Conservation (phyloP, 2,329 filamentous ascomycete species). For the Diaporthe citri region DNA sequence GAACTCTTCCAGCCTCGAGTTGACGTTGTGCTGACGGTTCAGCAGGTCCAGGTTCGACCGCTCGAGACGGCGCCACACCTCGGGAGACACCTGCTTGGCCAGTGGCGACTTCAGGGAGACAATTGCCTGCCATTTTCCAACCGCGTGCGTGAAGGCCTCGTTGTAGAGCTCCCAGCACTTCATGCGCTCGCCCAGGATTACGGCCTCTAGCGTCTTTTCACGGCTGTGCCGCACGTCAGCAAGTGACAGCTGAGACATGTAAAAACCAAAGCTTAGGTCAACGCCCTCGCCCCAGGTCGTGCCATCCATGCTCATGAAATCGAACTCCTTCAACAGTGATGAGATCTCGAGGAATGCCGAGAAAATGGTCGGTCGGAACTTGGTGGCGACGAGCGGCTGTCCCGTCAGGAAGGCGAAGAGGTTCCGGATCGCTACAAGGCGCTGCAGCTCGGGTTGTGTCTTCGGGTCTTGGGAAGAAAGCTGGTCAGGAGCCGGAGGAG, state of each 20-base stretch:
- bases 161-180: conserved; percentile 85
- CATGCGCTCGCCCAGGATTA: conserved; percentile 91
- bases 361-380: conserved; percentile 64
- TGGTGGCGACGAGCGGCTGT: conserved; percentile 73
- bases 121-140: conserved; percentile 85
- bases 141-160: conserved; percentile 91
- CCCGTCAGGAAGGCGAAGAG: conserved; percentile 75
- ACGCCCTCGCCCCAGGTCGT: conserved; percentile 71
- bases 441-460: conserved; percentile 59
- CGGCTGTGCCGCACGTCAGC: conserved; percentile 85
- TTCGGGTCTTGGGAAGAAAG: conserved; percentile 32
- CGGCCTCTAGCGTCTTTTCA: conserved; percentile 89
- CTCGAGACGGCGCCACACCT: conserved; percentile 84
- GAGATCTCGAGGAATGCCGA: conserved; percentile 67
- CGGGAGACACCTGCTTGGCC: conserved; percentile 75
- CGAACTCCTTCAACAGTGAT: conserved; percentile 66
- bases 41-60: conserved; percentile 84
- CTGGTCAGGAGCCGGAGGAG: conserved; percentile 53
- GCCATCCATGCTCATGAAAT: conserved; percentile 68
- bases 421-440: conserved; percentile 71
- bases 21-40: conserved; percentile 77
- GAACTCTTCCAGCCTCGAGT: conserved; percentile 83
- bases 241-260: conserved; percentile 81
- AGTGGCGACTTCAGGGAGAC: conserved; percentile 75
- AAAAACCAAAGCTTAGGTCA: conserved; percentile 77